These are phyloP conservation scores for Claviceps sp. DNA, from an alignment of 2,329 filamentous ascomycete genomes.

Conservation along the genomic window DNA sequence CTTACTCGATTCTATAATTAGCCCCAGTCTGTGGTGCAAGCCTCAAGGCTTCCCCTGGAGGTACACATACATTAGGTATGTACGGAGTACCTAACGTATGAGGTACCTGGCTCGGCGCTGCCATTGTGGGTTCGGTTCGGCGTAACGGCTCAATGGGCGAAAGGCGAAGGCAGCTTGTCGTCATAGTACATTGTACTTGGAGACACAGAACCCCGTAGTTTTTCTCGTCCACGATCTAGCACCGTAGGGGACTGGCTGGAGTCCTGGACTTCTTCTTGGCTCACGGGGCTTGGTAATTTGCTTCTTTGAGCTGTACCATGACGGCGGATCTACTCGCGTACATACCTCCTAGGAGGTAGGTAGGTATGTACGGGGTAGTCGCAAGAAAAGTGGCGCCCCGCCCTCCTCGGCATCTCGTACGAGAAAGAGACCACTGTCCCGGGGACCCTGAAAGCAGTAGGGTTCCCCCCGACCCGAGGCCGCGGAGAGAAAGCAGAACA, in stretches of 20 bases:
- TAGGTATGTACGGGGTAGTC: neutral
- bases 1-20: slow-evolving; percentile 3
- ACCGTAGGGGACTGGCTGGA: neutral
- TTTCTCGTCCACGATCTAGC: neutral
- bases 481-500: neutral
- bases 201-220: neutral
- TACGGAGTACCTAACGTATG: too few relatives aligned
- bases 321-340: neutral
- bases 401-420: neutral
- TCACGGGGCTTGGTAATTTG: neutral
- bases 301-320: neutral
- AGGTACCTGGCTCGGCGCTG: neutral
- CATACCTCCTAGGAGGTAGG: too few relatives aligned
- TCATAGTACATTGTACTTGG: neutral
- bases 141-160: slow-evolving; percentile 2
- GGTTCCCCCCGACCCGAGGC: neutral
- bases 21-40: neutral
- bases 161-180: neutral
- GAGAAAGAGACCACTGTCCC: neutral
- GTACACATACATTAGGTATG: too few relatives aligned
- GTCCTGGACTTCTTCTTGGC: neutral
- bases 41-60: neutral
- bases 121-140: slow-evolving; percentile 2
- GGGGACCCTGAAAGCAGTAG: slow-evolving; percentile 1
- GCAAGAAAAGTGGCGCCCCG: neutral